Percentiles rank a stretch among this genome's conserved stretches.
These are phyloP conservation scores for Termitomyces titanicus DNA, from an alignment of 768 basidiomycete genomes.

Conservation along the genomic window DNA sequence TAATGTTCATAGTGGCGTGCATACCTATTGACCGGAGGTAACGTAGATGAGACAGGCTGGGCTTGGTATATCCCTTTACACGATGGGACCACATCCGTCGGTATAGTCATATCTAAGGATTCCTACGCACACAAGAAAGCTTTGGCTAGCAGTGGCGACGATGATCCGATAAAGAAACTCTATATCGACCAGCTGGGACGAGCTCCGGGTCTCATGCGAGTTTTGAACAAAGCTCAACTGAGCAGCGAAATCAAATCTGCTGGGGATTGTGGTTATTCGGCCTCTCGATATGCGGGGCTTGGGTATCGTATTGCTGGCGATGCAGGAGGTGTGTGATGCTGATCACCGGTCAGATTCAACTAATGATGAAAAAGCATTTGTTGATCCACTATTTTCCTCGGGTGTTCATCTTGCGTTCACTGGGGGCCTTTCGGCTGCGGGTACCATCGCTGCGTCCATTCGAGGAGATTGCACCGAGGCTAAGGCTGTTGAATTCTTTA, in stretches of 20 bases:
- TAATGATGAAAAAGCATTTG: conserved; percentile 29
- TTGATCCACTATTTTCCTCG: conserved; percentile 38
- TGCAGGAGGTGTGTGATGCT: conserved; percentile 29
- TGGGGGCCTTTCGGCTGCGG: conserved; percentile 28
- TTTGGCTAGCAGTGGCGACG: conserved; percentile 9
- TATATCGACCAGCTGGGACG: conserved; percentile 28
- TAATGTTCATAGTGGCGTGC: too few relatives aligned
- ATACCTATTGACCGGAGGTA: neutral
- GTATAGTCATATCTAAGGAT: conserved; percentile 43
- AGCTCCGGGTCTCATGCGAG: neutral
- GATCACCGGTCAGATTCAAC: neutral
- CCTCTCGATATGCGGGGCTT: neutral
- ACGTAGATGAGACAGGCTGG: conserved; percentile 50
- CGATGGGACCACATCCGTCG: conserved; percentile 46
- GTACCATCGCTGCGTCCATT: conserved; percentile 25
- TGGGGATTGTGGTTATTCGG: neutral
- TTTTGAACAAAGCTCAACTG: conserved; percentile 22
- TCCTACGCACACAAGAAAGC: conserved; percentile 29
- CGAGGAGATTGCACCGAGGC: conserved; percentile 19
- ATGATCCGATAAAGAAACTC: conserved; percentile 25
- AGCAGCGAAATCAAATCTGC: conserved; percentile 17
- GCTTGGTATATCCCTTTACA: conserved; percentile 55
- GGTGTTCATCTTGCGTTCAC: conserved; percentile 32
- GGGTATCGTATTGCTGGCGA: conserved; percentile 29
- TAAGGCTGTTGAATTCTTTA: conserved; percentile 23